Evolutionary conservation across 192 early-diverging fungal genomes (phyloP).

Genomic region (Coemansia sp.): DNA sequence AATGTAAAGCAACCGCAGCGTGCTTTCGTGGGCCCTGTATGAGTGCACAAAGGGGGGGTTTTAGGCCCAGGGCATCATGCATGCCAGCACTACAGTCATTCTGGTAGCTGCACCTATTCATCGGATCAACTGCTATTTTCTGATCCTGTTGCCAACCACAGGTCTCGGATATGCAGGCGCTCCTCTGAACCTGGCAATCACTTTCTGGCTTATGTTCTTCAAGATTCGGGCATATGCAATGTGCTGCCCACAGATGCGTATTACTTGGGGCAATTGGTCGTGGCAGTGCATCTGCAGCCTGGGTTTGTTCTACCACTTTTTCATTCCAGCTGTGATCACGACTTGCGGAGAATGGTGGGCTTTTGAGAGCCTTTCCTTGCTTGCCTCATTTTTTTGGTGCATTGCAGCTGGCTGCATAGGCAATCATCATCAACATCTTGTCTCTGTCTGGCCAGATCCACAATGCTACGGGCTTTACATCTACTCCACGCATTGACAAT

Average conservation of each 20-base stretch:
- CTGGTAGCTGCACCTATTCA: slow-evolving; percentile 72
- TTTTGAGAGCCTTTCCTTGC: slow-evolving; percentile 67
- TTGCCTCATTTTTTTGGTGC: slow-evolving; percentile 77
- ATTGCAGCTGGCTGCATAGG: slow-evolving; percentile 74
- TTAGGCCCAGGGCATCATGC: slow-evolving; percentile 84
- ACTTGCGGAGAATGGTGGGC: slow-evolving; percentile 83
- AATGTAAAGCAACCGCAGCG: slow-evolving; percentile 65
- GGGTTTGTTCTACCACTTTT: slow-evolving; percentile 65
- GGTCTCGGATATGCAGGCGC: slow-evolving; percentile 80
- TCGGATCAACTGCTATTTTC: slow-evolving; percentile 70
- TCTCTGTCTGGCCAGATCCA: slow-evolving; percentile 71
- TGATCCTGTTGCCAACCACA: slow-evolving; percentile 70
- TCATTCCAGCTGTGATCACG: slow-evolving; percentile 78
- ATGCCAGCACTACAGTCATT: slow-evolving; percentile 72
- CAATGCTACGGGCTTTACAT: slow-evolving; percentile 73
- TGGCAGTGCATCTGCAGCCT: slow-evolving; percentile 62
- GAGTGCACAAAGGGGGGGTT: slow-evolving; percentile 81
- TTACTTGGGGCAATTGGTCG: slow-evolving; percentile 84
- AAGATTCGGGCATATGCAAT: slow-evolving; percentile 65
- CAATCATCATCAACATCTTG: slow-evolving; percentile 66
- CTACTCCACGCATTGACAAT: slow-evolving; percentile 77
- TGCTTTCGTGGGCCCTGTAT: slow-evolving; percentile 74
- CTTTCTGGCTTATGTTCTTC: slow-evolving; percentile 73
- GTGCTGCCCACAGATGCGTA: slow-evolving; percentile 56
- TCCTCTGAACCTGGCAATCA: slow-evolving; percentile 71